A percentile compares a stretch with the other conserved stretches of the same genome.
These are phyloP conservation scores for Phytophthora pini DNA, from an alignment of 352 stramenopile genomes.

Conservation along the genomic window DNA sequence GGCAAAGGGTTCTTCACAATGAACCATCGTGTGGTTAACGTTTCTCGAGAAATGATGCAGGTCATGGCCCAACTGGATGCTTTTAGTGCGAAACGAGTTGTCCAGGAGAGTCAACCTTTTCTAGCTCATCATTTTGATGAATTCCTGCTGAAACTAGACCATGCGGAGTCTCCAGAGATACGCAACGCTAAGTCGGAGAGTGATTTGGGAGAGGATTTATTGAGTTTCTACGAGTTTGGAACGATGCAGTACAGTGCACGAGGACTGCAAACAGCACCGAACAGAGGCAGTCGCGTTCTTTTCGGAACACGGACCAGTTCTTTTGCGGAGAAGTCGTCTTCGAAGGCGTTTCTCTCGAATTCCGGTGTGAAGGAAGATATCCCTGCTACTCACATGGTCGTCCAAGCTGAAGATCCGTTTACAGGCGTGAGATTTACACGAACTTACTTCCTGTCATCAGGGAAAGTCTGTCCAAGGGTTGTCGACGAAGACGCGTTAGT, in stretches of 20 bases:
- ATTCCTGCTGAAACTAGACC: conserved; percentile 76
- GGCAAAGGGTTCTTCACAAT: conserved; percentile 80
- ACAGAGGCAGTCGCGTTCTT: conserved; percentile 62
- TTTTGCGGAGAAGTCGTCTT: conserved; percentile 41
- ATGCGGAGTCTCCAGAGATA: conserved; percentile 52
- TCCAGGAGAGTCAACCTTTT: conserved; percentile 58
- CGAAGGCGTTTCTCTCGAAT: conserved; percentile 40
- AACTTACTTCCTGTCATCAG: conserved; percentile 76
- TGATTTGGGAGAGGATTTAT: conserved; percentile 68
- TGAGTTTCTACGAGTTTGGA: conserved; percentile 85
- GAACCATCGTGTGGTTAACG: conserved; percentile 71
- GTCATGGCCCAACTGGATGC: conserved; percentile 56
- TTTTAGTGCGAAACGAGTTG: conserved; percentile 62
- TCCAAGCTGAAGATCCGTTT: conserved; percentile 78
- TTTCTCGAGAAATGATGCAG: conserved; percentile 44
- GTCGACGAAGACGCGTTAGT: conserved; percentile 75
- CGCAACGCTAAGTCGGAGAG: conserved; percentile 53
- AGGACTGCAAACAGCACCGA: conserved; percentile 33
- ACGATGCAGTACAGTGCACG: conserved; percentile 66
- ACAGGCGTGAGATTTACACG: conserved; percentile 65
- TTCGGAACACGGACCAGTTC: conserved; percentile 60
- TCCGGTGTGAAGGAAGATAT: conserved; percentile 27
- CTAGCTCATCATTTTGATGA: conserved; percentile 66
- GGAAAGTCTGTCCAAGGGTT: conserved; percentile 52
- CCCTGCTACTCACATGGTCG: conserved; percentile 66